Base-by-base conservation (phyloP, 345 rosid species). In the Rhizophora apiculata region DNA sequence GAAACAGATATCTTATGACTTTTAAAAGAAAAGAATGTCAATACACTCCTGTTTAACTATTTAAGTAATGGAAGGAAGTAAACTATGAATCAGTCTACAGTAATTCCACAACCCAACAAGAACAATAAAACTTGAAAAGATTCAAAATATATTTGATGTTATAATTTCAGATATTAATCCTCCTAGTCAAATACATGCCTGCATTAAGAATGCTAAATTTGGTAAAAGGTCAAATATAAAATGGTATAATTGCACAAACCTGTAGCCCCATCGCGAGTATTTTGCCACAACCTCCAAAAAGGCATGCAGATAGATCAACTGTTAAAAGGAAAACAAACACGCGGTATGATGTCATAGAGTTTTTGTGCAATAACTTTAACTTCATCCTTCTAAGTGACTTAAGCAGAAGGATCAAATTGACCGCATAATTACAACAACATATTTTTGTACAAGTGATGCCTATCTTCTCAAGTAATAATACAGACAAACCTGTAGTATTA, bases 231-330 rank as follows among this genome's bases (percentile, higher is more conserved):
- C 52, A 60, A 53, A 58, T 6, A 39, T 62, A 58, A 65, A 68
- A 30, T 3, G n/a, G 27, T 20, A 69, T 20, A 21, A 36, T 29
- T 63, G 74, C 39, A 72, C 31, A 72, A 79, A 92, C 99, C 97
- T 88, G 84, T 90, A 95, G 53, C 89, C 86, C 60, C 66, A 85
- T 72, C 79, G 84, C 31, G 89, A 78, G 72, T 89, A 94, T 60
- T 87, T 89, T 55, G 79, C 84, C 79, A 82, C 43, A 77, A 95
- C 75, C 73, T 89, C 93, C 68, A 89, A 84, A 80, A 94, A 91
- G 67, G 92, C 89, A 81, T 85, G 88, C 79, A 82, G 96, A 65
- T 74, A 68, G 71, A 75, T 85, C 80, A 94, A 78, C 97, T 94
- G 87, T 72, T 70, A 76, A 74, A 67, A 84, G 49, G 63, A 68